phyloP scores from a whole-genome alignment of 176 grass and related monocot genomes.

The Cocos nucifera region DNA sequence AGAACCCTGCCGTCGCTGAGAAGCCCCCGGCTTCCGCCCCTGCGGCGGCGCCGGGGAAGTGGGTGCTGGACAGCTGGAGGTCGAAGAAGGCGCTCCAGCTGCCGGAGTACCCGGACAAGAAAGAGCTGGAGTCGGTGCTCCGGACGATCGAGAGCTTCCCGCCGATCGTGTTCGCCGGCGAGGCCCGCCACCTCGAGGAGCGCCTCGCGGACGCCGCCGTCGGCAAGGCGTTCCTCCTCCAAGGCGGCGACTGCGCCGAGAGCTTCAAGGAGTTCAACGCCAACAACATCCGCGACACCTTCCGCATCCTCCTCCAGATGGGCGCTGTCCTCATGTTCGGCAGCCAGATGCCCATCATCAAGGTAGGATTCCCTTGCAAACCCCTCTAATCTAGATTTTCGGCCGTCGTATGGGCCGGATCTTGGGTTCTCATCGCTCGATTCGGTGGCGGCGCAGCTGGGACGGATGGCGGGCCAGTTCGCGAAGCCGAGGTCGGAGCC shows the following conservation, averaged over 20 bases:
- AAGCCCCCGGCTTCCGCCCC: conserved; percentile 30
- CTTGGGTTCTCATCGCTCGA: not conserved
- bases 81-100: conserved; percentile 84
- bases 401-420: not conserved
- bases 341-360: conserved; percentile 79
- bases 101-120: conserved; percentile 80
- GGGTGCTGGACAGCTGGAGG: conserved; percentile 79
- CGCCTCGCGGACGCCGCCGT: conserved; percentile 78
- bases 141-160: conserved; percentile 88
- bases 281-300: conserved; percentile 94
- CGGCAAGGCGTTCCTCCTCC: conserved; percentile 81
- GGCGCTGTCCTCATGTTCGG: conserved; percentile 97
- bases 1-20: conserved; percentile 37
- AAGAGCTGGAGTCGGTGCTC: conserved; percentile 59
- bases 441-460: conserved; percentile 33
- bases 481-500: conserved; percentile 77
- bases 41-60: conserved; percentile 23
- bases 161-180: conserved; percentile 81
- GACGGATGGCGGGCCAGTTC: conserved; percentile 95
- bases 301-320: conserved; percentile 96
- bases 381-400: conserved; percentile 18
- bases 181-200: conserved; percentile 82
- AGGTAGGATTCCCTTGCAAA: conserved; percentile 32
- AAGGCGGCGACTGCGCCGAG: conserved; percentile 94
- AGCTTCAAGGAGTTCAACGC: conserved; percentile 99